Evolutionary conservation across 305 asterid genomes (phyloP), one percentile per base, ranked within the genome.

Genomic region (Rubia peregrina): DNA sequence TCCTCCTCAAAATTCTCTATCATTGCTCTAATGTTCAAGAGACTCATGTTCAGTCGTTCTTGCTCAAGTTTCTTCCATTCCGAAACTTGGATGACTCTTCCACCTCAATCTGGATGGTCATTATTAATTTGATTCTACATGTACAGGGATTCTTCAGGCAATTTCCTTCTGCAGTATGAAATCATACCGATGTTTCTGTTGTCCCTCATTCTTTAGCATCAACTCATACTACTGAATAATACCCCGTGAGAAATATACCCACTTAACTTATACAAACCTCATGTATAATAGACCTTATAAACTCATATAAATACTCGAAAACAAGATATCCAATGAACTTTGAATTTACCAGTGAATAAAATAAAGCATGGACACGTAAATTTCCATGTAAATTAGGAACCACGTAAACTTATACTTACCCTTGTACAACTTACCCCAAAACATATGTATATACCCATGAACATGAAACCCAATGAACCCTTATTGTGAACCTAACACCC

Each of bases 21-120:
- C 73, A 57, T n/a, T 19, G 38, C 65, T 57, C 17, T 16, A 24
- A 70, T 70, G 4, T 5, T 7, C 0, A 16, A 6, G 10, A 8
- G 59, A 21, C 9, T 38, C 22, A 11, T 19, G 36, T 65, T 30
- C 13, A 30, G 4, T 24, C 51, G 38, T 73, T 57, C 53, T 33
- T 57, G 62, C 33, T 24, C 24, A 51, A 56, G 10, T 16, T 33
- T 59, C 14, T 43, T 42, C 53, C 64, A 57, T n/a, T 57, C 68
- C 6, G 72, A n/a, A 17, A 55, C 63, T 14, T 33, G 61, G 46
- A 73, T 62, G 14, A 73, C 30, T 4, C 22, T 67, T 36, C 77
- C 68, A 67, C 72, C 67, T 7, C 72, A 55, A 43, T 33, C 26
- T 42, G 72, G 72, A 67, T 73, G 72, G 72, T 57, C 36, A 30